Evolutionary conservation across 495 filamentous ascomycete genomes (phyloP), one percentile per base, ranked within the genome.

Genomic region (Chaetomium cochliodes): DNA sequence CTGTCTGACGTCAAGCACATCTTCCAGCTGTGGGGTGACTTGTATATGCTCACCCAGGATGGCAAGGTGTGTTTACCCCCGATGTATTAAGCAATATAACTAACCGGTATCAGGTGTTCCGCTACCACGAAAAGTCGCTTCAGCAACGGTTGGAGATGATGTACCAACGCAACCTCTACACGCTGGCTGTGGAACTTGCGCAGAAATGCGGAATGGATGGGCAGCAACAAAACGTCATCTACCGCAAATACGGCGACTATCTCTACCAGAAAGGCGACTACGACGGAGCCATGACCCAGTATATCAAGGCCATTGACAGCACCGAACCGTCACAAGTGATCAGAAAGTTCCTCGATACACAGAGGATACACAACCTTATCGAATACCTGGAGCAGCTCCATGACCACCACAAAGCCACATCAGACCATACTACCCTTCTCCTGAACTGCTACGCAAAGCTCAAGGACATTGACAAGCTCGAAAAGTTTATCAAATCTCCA

Each of bases 391-490:
- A 98, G 79, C 92, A 97, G 75, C 78, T 98, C 28, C 94, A 98
- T 73, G 92, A 97, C 60, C 92, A 96, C 70, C 90, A 93, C 73
- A 90, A 86, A 69, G 94, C 94, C 8, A 96, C 92, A 2, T 88
- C 91, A n/a, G 94, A 98, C 66, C 94, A 98, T 71, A 98, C 94
- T 1, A 98, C 93, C 0, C 81, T 98, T 30, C 79, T 98, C 20
- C 78, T 98, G 22, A 98, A 98, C 74, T 98, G 94, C 79, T 98
- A 98, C 72, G 94, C 94, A 0, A 98, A 98, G 71, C 78, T 97
- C 6, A 97, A 98, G 71, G 93, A 98, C 72, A 93, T 96, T 9
- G 87, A 89, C 44, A 98, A 98, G 76, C 82, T 98, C 18, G 93
- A 98, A 68, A 88, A 89, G 58, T 98, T 98, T 67, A 98, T 98